These are phyloP conservation scores for Pseudozyma hubeiensis DNA, from an alignment of 1,284 basidiomycete genomes.

Conservation along the genomic window DNA sequence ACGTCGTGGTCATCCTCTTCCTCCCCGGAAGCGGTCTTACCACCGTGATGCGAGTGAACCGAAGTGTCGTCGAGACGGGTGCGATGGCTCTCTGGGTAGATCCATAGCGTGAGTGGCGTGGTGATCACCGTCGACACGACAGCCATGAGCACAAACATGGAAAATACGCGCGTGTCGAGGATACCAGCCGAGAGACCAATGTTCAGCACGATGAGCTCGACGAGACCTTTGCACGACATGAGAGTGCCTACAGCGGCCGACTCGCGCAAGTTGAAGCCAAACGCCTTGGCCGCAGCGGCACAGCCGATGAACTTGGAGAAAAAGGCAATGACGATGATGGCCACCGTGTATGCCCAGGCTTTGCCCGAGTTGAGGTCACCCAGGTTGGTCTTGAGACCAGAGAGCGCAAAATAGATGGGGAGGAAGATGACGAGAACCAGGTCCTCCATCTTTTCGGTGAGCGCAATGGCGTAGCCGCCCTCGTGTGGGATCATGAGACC, in stretches of 20 bases:
- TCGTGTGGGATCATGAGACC: constrained; percentile 90
- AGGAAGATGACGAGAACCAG: constrained; percentile 74
- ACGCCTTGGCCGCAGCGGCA: constrained; percentile 75
- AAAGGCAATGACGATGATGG: constrained; percentile 85
- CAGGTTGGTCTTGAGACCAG: constrained; percentile 85
- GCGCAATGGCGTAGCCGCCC: constrained; percentile 77
- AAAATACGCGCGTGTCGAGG: constrained; percentile 76
- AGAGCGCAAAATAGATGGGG: constrained; percentile 85
- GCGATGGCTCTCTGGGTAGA: constrained; percentile 75
- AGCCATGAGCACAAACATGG: constrained; percentile 92
- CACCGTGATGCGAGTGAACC: constrained; percentile 35
- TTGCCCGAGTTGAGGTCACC: constrained; percentile 71
- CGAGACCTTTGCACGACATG: constrained; percentile 91
- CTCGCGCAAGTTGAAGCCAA: constrained; percentile 82
- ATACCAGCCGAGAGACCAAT: constrained; percentile 84
- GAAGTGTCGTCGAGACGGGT: constrained; percentile 40
- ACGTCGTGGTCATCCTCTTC: constrained; percentile 38
- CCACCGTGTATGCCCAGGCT: constrained; percentile 87
- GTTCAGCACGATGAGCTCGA: constrained; percentile 85
- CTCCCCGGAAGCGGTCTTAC: constrained; percentile 17
- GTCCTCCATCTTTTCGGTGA: constrained; percentile 74
- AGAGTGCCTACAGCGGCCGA: constrained; percentile 85
- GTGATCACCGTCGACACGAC: constrained; percentile 87
- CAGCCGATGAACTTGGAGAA: constrained; percentile 75
- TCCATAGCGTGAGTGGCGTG: constrained; percentile 81